phyloP scores from a whole-genome alignment of 2,329 filamentous ascomycete species.

The Phialocephala subalpina region DNA sequence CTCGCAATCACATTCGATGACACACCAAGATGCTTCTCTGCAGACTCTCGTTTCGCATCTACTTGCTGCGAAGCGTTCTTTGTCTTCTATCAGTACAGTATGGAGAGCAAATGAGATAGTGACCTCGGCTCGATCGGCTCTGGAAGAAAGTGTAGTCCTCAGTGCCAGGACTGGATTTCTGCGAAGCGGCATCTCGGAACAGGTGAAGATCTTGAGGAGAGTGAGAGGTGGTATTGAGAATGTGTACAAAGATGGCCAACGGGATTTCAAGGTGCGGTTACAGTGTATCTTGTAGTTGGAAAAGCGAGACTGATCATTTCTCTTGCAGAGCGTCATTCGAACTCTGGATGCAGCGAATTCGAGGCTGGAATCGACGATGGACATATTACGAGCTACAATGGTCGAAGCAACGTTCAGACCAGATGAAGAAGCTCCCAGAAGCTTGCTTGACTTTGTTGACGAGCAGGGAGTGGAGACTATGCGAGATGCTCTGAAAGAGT shows the following conservation, averaged over 20 bases:
- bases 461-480: constrained; percentile 73
- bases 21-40: constrained; percentile 54
- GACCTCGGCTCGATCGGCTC: constrained; percentile 73
- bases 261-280: constrained; percentile 60
- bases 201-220: constrained; percentile 59
- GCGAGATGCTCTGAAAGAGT: constrained; percentile 71
- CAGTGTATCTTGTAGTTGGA: not conserved
- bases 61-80: constrained; percentile 84
- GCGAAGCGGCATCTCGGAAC: constrained; percentile 65
- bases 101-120: constrained; percentile 89
- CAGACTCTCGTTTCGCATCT: constrained; percentile 86
- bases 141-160: constrained; percentile 82
- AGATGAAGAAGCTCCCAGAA: constrained; percentile 63
- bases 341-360: constrained; percentile 72
- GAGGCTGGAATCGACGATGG: constrained; percentile 71
- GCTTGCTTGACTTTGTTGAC: constrained; percentile 79
- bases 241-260: constrained; percentile 65
- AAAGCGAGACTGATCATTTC: constrained; percentile 17
- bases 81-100: constrained; percentile 84
- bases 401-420: constrained; percentile 72
- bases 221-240: constrained; percentile 60
- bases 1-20: constrained; percentile 33
- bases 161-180: constrained; percentile 75
- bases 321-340: constrained; percentile 60
- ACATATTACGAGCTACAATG: constrained; percentile 66